phyloP scores from a whole-genome alignment of 2,329 filamentous ascomycete species.

The Akanthomyces uredinophilus region DNA sequence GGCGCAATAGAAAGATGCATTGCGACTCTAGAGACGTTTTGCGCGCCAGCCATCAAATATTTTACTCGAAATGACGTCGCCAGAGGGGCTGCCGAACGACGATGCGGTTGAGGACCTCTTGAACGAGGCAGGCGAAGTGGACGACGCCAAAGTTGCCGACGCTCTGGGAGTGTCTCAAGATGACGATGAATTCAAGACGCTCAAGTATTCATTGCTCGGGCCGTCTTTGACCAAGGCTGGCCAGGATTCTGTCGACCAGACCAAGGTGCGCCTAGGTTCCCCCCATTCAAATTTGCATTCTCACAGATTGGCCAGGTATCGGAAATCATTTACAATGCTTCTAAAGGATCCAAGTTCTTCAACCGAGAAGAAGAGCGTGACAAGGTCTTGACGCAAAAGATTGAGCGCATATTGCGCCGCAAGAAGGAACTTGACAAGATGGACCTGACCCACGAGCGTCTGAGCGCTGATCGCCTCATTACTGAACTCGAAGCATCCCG shows the following conservation, averaged over 20 bases:
- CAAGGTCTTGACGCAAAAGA: conserved; percentile 77
- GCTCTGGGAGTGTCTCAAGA: conserved; percentile 12
- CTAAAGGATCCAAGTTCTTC: conserved; percentile 95
- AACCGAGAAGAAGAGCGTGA: conserved; percentile 82
- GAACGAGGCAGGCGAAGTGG: conserved; percentile 6
- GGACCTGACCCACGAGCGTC: conserved; percentile 67
- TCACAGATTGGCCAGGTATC: conserved; percentile 56
- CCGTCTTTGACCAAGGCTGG: conserved; percentile 91
- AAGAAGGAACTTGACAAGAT: conserved; percentile 70
- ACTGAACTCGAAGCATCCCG: conserved; percentile 70
- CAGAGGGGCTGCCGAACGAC: background rate
- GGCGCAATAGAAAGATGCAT: conserved; percentile 4
- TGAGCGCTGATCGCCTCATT: conserved; percentile 76
- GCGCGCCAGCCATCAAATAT: background rate
- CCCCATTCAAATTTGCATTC: background rate
- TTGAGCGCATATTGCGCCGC: conserved; percentile 69
- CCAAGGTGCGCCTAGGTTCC: conserved; percentile 50
- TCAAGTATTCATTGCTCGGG: conserved; percentile 87
- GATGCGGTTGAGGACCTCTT: background rate
- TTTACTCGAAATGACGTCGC: background rate
- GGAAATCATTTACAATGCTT: conserved; percentile 94
- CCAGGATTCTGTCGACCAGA: conserved; percentile 88
- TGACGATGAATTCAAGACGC: conserved; percentile 45
- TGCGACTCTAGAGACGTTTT: background rate
- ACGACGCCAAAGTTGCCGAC: conserved; percentile 12